A percentile compares a stretch with the other conserved stretches of the same genome.
Evolutionary conservation across 371 early-diverging fungal species (phyloP).

Genomic region (Cokeromyces recurvatus): DNA sequence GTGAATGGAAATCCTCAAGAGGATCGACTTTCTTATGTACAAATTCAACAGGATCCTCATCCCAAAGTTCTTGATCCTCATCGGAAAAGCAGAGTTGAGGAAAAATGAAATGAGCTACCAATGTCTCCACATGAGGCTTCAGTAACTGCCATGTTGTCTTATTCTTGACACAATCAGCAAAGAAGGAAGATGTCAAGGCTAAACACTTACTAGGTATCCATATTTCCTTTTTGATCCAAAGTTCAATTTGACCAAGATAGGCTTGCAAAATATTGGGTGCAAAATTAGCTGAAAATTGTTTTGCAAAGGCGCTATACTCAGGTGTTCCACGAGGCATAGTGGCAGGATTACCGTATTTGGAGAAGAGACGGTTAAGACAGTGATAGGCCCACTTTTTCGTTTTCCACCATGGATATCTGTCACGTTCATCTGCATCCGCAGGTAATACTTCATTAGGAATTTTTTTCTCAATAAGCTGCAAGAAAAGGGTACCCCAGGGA

Average conservation of each 20-base stretch:
- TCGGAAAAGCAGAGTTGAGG: conserved; percentile 82
- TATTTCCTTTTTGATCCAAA: conserved; percentile 55
- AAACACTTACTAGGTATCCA: conserved; percentile 62
- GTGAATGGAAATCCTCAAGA: conserved; percentile 76
- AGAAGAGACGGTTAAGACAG: conserved; percentile 78
- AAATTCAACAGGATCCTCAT: conserved; percentile 87
- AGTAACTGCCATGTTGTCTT: conserved; percentile 85
- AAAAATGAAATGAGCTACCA: conserved; percentile 83
- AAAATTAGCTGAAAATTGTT: conserved; percentile 75
- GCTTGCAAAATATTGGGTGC: conserved; percentile 81
- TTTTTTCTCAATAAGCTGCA: conserved; percentile 69
- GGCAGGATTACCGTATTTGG: conserved; percentile 75
- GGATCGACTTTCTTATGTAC: conserved; percentile 82
- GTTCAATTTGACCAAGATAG: conserved; percentile 75
- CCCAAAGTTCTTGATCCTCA: conserved; percentile 84
- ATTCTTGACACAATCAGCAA: conserved; percentile 70
- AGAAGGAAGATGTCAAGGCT: conserved; percentile 52
- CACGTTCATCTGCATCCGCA: conserved; percentile 63
- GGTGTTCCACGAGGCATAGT: conserved; percentile 46
- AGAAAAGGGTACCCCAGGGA: conserved; percentile 83
- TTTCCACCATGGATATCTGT: conserved; percentile 84
- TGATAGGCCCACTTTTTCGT: conserved; percentile 92
- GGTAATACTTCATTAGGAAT: conserved; percentile 54
- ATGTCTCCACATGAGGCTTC: conserved; percentile 70
- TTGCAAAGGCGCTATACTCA: conserved; percentile 72